These are phyloP conservation scores for Fusarium agapanthi DNA, from an alignment of 2,329 filamentous ascomycete genomes.

Conservation along the genomic window DNA sequence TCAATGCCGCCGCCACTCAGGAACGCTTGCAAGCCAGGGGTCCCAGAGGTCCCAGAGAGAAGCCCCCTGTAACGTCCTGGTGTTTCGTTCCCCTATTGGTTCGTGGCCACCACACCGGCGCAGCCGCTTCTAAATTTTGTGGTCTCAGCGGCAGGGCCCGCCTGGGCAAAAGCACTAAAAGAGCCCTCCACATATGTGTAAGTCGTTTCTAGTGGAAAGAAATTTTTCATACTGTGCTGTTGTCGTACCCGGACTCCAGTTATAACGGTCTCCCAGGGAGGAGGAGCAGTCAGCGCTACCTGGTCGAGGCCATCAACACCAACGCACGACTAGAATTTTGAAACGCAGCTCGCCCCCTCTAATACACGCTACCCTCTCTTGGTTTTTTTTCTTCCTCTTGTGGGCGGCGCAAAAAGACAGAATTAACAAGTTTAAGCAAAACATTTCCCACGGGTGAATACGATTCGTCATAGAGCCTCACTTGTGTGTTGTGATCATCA, in stretches of 20 bases:
- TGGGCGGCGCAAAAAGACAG: neutral
- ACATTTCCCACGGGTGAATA: neutral
- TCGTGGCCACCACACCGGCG: neutral
- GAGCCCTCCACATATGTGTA: neutral
- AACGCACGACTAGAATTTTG: constrained; percentile 15
- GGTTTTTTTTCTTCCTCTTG: constrained; percentile 2
- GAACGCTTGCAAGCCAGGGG: constrained; percentile 26
- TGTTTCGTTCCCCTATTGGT: constrained; percentile 13
- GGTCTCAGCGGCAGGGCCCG: constrained; percentile 39
- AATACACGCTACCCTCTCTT: constrained; percentile 8
- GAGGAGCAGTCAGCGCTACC: constrained; percentile 22
- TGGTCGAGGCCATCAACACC: constrained; percentile 18
- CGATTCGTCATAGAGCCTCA: constrained; percentile 15
- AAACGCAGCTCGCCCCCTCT: constrained; percentile 23
- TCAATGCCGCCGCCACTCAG: constrained; percentile 35
- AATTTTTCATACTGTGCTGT: constrained; percentile 15
- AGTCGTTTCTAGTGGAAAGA: neutral
- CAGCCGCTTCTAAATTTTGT: constrained; percentile 24
- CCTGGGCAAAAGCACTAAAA: constrained; percentile 26
- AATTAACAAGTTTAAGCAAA: neutral
- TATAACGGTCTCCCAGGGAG: neutral
- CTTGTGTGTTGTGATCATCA: constrained; percentile 2
- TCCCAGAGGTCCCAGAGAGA: neutral
- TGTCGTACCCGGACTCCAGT: neutral
- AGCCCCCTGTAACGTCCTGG: constrained; percentile 20